A percentile compares a stretch with the other conserved stretches of the same genome.
These are phyloP conservation scores for Terfezia boudieri DNA, from an alignment of 495 filamentous ascomycete genomes.

Conservation along the genomic window DNA sequence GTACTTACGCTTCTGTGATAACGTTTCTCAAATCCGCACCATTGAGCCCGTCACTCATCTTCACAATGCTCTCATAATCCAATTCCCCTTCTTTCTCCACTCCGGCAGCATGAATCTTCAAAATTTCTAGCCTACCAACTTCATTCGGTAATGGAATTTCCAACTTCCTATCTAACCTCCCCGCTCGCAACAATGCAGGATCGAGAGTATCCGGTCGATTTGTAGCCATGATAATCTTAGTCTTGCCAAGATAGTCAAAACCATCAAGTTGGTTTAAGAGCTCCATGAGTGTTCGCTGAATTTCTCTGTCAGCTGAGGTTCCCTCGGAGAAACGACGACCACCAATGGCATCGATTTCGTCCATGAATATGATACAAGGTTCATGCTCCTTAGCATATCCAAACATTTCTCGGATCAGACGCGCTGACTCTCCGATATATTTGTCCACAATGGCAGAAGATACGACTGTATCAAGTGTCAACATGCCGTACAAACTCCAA, in stretches of 20 bases:
- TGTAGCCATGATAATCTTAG: slow-evolving; percentile 99
- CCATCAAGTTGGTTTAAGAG: slow-evolving; percentile 96
- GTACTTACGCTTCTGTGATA: slow-evolving; percentile 86
- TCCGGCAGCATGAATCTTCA: slow-evolving; percentile 87
- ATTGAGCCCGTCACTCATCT: slow-evolving; percentile 97
- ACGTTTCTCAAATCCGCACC: slow-evolving; percentile 95
- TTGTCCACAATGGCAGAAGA: slow-evolving; percentile 99
- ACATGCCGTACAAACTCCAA: slow-evolving; percentile 5
- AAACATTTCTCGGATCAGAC: slow-evolving; percentile 98
- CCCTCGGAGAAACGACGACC: slow-evolving; percentile 95
- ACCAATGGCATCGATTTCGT: slow-evolving; percentile 98
- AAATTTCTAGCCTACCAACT: slow-evolving; percentile 86
- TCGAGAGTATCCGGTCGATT: slow-evolving; percentile 97
- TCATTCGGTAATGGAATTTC: slow-evolving; percentile 99
- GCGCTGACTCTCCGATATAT: slow-evolving; percentile 96
- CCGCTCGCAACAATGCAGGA: slow-evolving; percentile 79
- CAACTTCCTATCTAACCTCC: slow-evolving; percentile 90
- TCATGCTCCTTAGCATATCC: slow-evolving; percentile 99
- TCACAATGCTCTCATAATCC: slow-evolving; percentile 97
- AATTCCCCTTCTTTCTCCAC: slow-evolving; percentile 86
- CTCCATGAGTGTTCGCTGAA: slow-evolving; percentile 98
- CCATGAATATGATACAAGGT: slow-evolving; percentile 99
- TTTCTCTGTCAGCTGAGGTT: slow-evolving; percentile 93
- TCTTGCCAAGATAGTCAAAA: slow-evolving; percentile 98
- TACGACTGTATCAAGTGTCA: slow-evolving; percentile 41